A percentile compares a stretch with the other conserved stretches of the same genome.
phyloP scores from a whole-genome alignment of 495 filamentous ascomycete genomes.

The Cladorrhinum samala region DNA sequence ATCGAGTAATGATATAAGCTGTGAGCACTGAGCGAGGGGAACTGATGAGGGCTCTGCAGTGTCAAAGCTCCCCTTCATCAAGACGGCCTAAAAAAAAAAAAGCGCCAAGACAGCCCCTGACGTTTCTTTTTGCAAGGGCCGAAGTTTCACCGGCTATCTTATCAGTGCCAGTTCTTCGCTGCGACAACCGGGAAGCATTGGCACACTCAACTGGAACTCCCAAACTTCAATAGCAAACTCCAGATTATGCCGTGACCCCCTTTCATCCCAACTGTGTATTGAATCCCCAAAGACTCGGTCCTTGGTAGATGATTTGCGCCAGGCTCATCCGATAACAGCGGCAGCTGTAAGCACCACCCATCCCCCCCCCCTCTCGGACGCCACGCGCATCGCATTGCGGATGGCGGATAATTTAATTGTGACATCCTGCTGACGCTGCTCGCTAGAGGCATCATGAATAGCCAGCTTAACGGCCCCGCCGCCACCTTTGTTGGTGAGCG shows the following conservation, averaged over 20 bases:
- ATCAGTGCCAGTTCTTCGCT: background rate
- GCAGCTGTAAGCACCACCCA: slow-evolving; percentile 1
- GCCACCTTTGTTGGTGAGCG: slow-evolving; percentile 25
- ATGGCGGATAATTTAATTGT: slow-evolving; percentile 6
- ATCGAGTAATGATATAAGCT: too few relatives aligned
- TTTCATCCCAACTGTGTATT: background rate
- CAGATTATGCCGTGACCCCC: background rate
- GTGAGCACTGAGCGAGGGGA: too few relatives aligned
- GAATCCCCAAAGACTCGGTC: background rate
- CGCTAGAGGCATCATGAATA: slow-evolving; percentile 33
- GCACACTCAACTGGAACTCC: background rate
- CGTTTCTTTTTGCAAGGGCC: background rate
- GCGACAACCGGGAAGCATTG: background rate
- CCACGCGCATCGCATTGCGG: background rate
- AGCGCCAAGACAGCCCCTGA: background rate
- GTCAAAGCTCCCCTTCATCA: too few relatives aligned
- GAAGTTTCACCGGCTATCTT: background rate
- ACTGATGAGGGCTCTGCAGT: too few relatives aligned
- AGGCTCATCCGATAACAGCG: background rate
- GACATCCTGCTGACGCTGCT: slow-evolving; percentile 20
- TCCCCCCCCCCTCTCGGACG: background rate
- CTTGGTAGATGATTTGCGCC: background rate
- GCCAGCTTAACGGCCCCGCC: slow-evolving; percentile 32
- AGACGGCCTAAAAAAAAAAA: too few relatives aligned
- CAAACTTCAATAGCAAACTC: background rate